A percentile compares a stretch with the other conserved stretches of the same genome.
Evolutionary conservation across 441 rosid genomes (phyloP).

Genomic region (Metrosideros polymorpha): DNA sequence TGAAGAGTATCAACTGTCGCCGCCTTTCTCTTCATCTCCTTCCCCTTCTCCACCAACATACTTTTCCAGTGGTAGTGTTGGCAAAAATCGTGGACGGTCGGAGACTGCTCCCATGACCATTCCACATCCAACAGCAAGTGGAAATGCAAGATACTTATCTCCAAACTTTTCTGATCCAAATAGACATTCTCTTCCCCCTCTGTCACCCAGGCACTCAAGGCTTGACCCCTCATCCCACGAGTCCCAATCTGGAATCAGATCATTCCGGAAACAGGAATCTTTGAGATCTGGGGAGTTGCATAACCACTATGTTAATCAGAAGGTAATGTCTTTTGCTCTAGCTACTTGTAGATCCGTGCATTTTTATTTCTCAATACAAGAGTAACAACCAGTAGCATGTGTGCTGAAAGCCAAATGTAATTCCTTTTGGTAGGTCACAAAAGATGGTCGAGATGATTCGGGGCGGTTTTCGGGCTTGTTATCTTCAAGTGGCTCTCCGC

Average conservation of each 20-base stretch:
- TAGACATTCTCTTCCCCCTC: slow-evolving; percentile 72
- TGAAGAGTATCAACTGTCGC: slow-evolving; percentile 77
- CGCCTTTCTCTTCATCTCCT: slow-evolving; percentile 78
- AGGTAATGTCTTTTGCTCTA: slow-evolving; percentile 29
- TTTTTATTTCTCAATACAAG: not conserved
- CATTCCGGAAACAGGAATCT: slow-evolving; percentile 40
- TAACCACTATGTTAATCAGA: slow-evolving; percentile 53
- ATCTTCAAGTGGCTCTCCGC: slow-evolving; percentile 81
- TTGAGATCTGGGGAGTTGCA: slow-evolving; percentile 54
- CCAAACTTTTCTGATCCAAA: slow-evolving; percentile 77
- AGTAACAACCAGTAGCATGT: not conserved
- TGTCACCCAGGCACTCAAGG: slow-evolving; percentile 66
- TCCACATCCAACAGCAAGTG: slow-evolving; percentile 44
- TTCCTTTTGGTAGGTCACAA: slow-evolving; percentile 31
- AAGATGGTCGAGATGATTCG: slow-evolving; percentile 69
- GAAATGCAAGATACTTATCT: slow-evolving; percentile 42
- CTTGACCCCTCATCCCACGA: slow-evolving; percentile 69
- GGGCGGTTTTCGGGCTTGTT: slow-evolving; percentile 78
- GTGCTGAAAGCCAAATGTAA: slow-evolving; percentile 8
- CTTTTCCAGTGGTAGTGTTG: slow-evolving; percentile 27
- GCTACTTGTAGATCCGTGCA: not conserved
- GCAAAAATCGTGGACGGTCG: slow-evolving; percentile 27
- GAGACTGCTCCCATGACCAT: slow-evolving; percentile 84
- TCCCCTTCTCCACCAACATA: slow-evolving; percentile 63
- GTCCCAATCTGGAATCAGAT: slow-evolving; percentile 59